Percentiles rank a stretch among this genome's conserved stretches.
Conservation (phyloP, 768 basidiomycete genomes). For the Auriscalpium orientale region DNA sequence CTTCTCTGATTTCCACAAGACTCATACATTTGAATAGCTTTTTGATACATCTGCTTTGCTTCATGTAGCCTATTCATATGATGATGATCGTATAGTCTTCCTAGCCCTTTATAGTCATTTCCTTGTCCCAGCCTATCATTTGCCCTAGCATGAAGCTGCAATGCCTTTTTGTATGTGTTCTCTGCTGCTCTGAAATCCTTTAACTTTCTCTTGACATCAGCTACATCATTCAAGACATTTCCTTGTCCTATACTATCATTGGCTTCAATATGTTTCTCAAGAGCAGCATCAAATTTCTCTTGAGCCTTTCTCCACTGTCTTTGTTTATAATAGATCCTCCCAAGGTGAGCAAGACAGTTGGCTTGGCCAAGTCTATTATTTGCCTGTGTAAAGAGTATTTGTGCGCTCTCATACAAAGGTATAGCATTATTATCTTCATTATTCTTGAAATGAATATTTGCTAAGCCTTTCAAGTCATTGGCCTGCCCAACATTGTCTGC, state of each 20-base stretch:
- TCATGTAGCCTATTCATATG: too few relatives aligned
- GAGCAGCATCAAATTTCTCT: constrained; percentile 2
- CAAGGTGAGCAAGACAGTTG: background rate
- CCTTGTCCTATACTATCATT: constrained; percentile 10
- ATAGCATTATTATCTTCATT: background rate
- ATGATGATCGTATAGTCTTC: constrained; percentile 1
- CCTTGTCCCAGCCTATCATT: constrained; percentile 9
- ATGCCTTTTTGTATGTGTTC: background rate
- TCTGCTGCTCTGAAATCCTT: constrained; percentile 1
- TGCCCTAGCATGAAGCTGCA: constrained; percentile 1
- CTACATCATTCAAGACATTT: constrained; percentile 5
- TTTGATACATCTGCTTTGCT: too few relatives aligned
- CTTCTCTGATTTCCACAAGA: too few relatives aligned
- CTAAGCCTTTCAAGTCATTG: constrained; percentile 8
- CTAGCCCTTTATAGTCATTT: constrained; percentile 7
- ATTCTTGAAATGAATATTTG: constrained; percentile 2
- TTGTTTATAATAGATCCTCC: background rate
- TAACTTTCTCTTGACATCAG: constrained; percentile 4
- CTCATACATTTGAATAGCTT: too few relatives aligned
- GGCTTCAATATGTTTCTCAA: background rate
- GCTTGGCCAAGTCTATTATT: background rate
- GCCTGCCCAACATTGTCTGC: constrained; percentile 5
- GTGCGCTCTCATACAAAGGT: background rate
- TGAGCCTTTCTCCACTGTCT: background rate
- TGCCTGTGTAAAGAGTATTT: background rate